Conservation (phyloP, 257 asterid genomes). For the Nicotiana benthamiana region DNA sequence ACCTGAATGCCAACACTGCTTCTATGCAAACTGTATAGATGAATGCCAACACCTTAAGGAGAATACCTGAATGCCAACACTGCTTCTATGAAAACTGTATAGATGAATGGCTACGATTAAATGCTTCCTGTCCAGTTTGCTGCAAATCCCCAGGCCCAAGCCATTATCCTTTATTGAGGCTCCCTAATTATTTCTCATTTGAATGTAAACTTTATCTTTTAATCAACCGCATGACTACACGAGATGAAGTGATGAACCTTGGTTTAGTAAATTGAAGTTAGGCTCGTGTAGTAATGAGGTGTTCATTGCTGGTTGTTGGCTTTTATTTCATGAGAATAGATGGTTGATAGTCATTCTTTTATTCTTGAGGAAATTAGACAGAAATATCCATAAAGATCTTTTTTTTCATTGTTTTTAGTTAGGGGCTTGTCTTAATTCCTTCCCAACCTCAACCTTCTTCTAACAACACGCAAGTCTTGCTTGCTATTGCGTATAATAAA, state of each 20-base stretch:
- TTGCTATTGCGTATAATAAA: too few species aligned
- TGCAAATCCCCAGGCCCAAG: conserved; percentile 23
- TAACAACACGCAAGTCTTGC: too few species aligned
- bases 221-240: neutral
- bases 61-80: conserved; percentile 47
- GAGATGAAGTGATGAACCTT: neutral
- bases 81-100: conserved; percentile 47
- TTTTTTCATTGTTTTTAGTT: neutral
- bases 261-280: neutral
- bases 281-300: neutral
- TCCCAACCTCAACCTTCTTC: too few species aligned
- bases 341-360: neutral
- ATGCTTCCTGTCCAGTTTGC: conserved; percentile 52
- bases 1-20: conserved; percentile 41
- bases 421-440: too few species aligned
- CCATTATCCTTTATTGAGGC: neutral
- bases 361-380: neutral
- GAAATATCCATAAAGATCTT: neutral
- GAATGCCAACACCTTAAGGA: conserved; percentile 42
- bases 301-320: neutral
- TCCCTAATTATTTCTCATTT: neutral
- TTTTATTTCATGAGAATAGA: neutral
- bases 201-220: neutral
- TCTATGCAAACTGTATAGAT: conserved; percentile 42
- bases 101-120: conserved; percentile 47